Base-by-base conservation (phyloP, 2,329 filamentous ascomycete species). In the Macroventuria anomochaeta region DNA sequence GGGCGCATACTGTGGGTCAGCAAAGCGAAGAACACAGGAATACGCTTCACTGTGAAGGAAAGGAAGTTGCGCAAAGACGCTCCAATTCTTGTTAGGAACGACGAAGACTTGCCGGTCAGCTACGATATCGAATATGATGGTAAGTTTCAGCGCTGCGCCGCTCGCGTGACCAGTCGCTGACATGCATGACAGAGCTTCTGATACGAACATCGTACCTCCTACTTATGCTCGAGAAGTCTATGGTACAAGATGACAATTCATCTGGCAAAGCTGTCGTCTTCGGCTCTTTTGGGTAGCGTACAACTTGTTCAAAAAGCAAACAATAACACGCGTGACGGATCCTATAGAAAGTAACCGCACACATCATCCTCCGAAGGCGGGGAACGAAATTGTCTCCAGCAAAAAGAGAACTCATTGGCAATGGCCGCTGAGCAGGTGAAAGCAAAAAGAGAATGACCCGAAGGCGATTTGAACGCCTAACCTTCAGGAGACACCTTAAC, bases 71-170 rank as follows among this genome's bases (percentile, higher is more conserved):
- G 71, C 65, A 65, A 73, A 44, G 65, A 79, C 29, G 75, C 77
- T 53, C 83, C 86, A 1, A 70, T 89, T 12, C 75, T 90, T 11
- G 73, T 85, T 13, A 76, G 79, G 2, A 76, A 75, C 8, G 83
- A 87, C 43, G 86, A 90, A 47, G 85, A 91, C 38, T 74, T 83
- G n/a, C 80, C 87, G 3, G 84, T 90, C 8, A 85, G 81, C 47
- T 95, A 91, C 68, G 82, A 82, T 36, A 77, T 95, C 23, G 83
- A 89, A 50, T 89, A 90, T 65, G 80, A 90, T 82, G 87, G 89
- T 91, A 77, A 53, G 80, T 68, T 37, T 21, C 21, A 21, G 12
- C 29, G 6, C 34, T 32, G 5, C 18, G 4, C 3, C 10, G 12
- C 7, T 7, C 17, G 38, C 8, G 12, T 44, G 36, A 6, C 25